Percentiles rank a stretch among this genome's conserved stretches.
These are phyloP conservation scores for Colletotrichum orbiculare DNA, from an alignment of 2,329 filamentous ascomycete species.

Conservation along the genomic window DNA sequence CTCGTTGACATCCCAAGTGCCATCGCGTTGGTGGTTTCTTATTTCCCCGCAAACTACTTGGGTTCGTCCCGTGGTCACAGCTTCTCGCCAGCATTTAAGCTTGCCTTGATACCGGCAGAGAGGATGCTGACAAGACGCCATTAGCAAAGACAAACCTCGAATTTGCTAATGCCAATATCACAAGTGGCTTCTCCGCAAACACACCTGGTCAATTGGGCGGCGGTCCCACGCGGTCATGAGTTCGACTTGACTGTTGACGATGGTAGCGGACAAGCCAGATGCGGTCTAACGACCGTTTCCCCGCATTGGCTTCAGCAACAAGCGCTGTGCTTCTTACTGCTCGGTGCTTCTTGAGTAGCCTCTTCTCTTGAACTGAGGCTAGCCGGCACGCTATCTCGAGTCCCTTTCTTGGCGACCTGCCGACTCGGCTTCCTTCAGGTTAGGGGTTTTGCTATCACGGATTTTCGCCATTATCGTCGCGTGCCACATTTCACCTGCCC, in stretches of 20 bases:
- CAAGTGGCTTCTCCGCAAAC: slow-evolving; percentile 26
- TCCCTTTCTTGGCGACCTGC: slow-evolving; percentile 29
- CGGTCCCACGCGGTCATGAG: slow-evolving; percentile 7
- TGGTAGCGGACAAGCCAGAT: slow-evolving; percentile 19
- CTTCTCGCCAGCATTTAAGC: slow-evolving; percentile 21
- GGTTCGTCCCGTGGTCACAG: slow-evolving; percentile 30
- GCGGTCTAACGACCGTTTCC: slow-evolving; percentile 21
- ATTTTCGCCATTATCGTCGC: not conserved
- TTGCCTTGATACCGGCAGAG: slow-evolving; percentile 26
- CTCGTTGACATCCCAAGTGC: not conserved
- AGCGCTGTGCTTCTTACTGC: not conserved
- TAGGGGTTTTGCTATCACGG: slow-evolving; percentile 8
- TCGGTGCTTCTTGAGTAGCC: not conserved
- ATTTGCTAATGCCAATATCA: slow-evolving; percentile 34
- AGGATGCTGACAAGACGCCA: slow-evolving; percentile 31
- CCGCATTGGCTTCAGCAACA: slow-evolving; percentile 19
- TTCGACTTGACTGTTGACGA: slow-evolving; percentile 9
- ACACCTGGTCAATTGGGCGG: slow-evolving; percentile 5
- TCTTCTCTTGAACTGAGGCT: slow-evolving; percentile 27
- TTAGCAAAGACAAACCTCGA: slow-evolving; percentile 22
- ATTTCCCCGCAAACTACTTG: slow-evolving; percentile 34
- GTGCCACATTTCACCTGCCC: slow-evolving; percentile 1
- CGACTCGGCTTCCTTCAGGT: slow-evolving; percentile 18
- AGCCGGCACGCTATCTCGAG: slow-evolving; percentile 32
- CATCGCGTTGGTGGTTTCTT: slow-evolving; percentile 2